These are phyloP conservation scores for Picochlorum sp. DNA, from an alignment of 139 green algal genomes.

Conservation along the genomic window DNA sequence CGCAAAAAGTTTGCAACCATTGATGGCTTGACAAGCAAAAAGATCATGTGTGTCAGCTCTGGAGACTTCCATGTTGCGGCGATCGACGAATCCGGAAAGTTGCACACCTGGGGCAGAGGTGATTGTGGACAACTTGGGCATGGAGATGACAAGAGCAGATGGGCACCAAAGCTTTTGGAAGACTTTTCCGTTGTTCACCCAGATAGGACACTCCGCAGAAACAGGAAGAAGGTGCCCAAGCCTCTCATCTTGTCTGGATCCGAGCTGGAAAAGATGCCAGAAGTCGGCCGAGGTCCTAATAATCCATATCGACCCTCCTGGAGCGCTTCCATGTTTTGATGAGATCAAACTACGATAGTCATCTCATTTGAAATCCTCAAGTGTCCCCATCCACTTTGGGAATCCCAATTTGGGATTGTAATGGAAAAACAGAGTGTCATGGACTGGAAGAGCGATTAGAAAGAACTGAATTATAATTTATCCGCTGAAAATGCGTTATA, in stretches of 20 bases:
- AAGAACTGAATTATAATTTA: too few species aligned
- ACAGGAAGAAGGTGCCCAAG: constrained; percentile 14
- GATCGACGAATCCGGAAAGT: constrained; percentile 28
- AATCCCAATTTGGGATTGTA: too few species aligned
- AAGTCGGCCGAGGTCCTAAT: too few species aligned
- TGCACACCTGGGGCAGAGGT: constrained; percentile 68
- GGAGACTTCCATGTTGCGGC: constrained; percentile 58
- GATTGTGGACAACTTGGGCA: constrained; percentile 69
- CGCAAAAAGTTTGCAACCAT: constrained; percentile 35
- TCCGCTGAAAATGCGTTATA: too few species aligned
- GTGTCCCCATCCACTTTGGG: too few species aligned
- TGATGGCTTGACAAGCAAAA: constrained; percentile 1
- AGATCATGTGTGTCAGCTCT: constrained; percentile 37
- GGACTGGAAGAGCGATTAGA: too few species aligned
- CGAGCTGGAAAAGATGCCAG: not conserved
- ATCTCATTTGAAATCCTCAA: too few species aligned
- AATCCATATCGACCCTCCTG: too few species aligned
- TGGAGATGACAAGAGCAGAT: constrained; percentile 38
- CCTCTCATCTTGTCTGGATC: constrained; percentile 8
- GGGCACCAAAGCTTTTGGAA: constrained; percentile 30
- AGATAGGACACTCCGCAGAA: constrained; percentile 58
- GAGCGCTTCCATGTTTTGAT: too few species aligned
- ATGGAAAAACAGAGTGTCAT: too few species aligned
- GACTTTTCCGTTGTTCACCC: constrained; percentile 54
- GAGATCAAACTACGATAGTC: too few species aligned